Evolutionary conservation across 176 grass and related monocot genomes (phyloP).

Genomic region (Phyllostachys edulis): DNA sequence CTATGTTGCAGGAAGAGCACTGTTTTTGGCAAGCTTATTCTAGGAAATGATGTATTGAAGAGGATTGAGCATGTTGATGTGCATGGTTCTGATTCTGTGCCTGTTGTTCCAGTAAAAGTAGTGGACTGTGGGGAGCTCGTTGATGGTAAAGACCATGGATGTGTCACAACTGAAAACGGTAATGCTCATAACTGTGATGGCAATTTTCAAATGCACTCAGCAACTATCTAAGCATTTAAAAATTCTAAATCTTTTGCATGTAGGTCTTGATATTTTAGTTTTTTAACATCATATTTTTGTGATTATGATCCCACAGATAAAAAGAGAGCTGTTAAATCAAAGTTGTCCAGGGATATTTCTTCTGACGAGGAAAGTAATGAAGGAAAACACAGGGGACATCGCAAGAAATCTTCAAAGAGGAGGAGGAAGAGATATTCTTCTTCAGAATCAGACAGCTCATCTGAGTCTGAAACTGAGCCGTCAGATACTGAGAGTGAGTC

Average conservation of each 20-base stretch:
- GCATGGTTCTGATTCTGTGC: slow-evolving; percentile 37
- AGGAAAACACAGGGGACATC: slow-evolving; percentile 46
- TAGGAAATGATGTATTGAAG: slow-evolving; percentile 73
- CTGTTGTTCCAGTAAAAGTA: slow-evolving; percentile 74
- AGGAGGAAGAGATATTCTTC: slow-evolving; percentile 83
- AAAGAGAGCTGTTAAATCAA: slow-evolving; percentile 67
- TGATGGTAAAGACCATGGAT: slow-evolving; percentile 39
- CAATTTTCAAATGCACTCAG: neutral
- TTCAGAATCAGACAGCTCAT: slow-evolving; percentile 83
- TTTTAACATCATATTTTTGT: slow-evolving; percentile 16
- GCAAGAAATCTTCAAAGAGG: slow-evolving; percentile 78
- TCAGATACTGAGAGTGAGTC: slow-evolving; percentile 80
- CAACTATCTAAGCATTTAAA: neutral
- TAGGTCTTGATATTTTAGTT: neutral
- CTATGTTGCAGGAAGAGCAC: slow-evolving; percentile 68
- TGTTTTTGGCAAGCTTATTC: slow-evolving; percentile 95
- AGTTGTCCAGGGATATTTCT: slow-evolving; percentile 49
- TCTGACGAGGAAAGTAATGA: slow-evolving; percentile 58
- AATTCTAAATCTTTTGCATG: slow-evolving; percentile 15
- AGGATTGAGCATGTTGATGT: slow-evolving; percentile 90
- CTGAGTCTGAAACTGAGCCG: slow-evolving; percentile 62
- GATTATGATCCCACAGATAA: slow-evolving; percentile 47
- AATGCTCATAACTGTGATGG: neutral
- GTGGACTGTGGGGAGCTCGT: slow-evolving; percentile 77
- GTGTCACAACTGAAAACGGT: slow-evolving; percentile 48